phyloP scores from a whole-genome alignment of 163 green algal genomes.

The Prototheca stagnorum region DNA sequence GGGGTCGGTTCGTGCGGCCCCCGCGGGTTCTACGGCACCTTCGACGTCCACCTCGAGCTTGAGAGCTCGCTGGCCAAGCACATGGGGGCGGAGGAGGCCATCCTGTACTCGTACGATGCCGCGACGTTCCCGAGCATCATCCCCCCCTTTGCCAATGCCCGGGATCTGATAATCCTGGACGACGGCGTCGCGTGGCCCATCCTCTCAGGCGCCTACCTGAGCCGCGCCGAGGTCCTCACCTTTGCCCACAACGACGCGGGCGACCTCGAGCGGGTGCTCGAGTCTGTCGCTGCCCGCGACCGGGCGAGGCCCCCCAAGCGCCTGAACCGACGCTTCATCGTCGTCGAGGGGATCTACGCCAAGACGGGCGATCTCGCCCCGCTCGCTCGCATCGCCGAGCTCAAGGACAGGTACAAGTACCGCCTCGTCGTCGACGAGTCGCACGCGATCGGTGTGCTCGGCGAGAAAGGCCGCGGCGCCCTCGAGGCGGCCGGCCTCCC shows the following conservation, averaged over 20 bases:
- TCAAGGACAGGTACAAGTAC: slow-evolving; percentile 69
- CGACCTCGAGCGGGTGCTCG: slow-evolving; percentile 66
- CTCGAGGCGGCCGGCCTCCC: slow-evolving; percentile 68
- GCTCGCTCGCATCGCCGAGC: slow-evolving; percentile 43
- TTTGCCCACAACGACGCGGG: slow-evolving; percentile 93
- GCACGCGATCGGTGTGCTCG: slow-evolving; percentile 76
- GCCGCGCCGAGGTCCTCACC: slow-evolving; percentile 40
- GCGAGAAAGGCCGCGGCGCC: slow-evolving; percentile 59
- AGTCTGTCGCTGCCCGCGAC: slow-evolving; percentile 38
- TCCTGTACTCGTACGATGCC: slow-evolving; percentile 95
- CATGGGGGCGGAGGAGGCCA: slow-evolving; percentile 74
- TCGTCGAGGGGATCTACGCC: slow-evolving; percentile 85
- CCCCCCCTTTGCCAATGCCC: slow-evolving; percentile 77
- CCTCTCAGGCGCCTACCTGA: slow-evolving; percentile 67
- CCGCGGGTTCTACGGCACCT: slow-evolving; percentile 95
- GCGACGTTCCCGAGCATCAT: slow-evolving; percentile 78
- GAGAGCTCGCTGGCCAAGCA: slow-evolving; percentile 50
- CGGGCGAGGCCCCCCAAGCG: slow-evolving; percentile 13
- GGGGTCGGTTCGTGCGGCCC: slow-evolving; percentile 90
- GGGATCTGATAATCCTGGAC: slow-evolving; percentile 80
- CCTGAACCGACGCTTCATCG: slow-evolving; percentile 78
- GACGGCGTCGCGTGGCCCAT: slow-evolving; percentile 58
- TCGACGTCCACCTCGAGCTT: slow-evolving; percentile 81
- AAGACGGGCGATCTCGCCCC: slow-evolving; percentile 71
- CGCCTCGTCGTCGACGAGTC: slow-evolving; percentile 89